Conservation (phyloP, 495 filamentous ascomycete species). For the Penicillium fimorum region DNA sequence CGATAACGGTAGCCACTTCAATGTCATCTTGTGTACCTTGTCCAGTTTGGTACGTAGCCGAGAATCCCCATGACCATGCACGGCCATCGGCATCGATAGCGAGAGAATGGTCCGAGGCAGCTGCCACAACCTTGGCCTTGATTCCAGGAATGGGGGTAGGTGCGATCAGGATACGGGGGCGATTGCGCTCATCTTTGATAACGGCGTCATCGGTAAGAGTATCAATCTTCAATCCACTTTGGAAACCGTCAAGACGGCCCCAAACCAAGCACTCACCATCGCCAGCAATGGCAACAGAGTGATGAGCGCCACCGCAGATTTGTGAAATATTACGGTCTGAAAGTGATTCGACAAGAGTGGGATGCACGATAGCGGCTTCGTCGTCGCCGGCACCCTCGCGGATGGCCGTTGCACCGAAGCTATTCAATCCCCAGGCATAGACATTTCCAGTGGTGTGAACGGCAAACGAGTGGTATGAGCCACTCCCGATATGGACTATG, state of each 20-base stretch:
- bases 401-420: conserved; percentile 78
- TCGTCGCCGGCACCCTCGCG: conserved; percentile 65
- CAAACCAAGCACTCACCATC: conserved; percentile 57
- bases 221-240: conserved; percentile 55
- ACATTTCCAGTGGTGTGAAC: conserved; percentile 68
- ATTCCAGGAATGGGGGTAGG: conserved; percentile 52
- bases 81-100: conserved; percentile 55
- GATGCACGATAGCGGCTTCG: conserved; percentile 55
- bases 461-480: conserved; percentile 65
- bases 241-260: conserved; percentile 60
- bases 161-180: conserved; percentile 54
- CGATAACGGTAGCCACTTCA: conserved; percentile 54
- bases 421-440: conserved; percentile 86
- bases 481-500: conserved; percentile 53
- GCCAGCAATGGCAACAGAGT: conserved; percentile 54
- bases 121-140: conserved; percentile 43
- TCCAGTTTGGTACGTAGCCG: conserved; percentile 62
- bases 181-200: conserved; percentile 48
- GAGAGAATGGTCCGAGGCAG: conserved; percentile 58
- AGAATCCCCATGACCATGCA: conserved; percentile 64
- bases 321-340: conserved; percentile 40
- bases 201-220: conserved; percentile 48
- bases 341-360: conserved; percentile 61
- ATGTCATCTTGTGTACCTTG: conserved; percentile 58
- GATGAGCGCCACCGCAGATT: conserved; percentile 57